Evolutionary conservation across 345 rosid genomes (phyloP), one percentile per base, ranked within the genome.

Genomic region (Pseudoturritis turrita): DNA sequence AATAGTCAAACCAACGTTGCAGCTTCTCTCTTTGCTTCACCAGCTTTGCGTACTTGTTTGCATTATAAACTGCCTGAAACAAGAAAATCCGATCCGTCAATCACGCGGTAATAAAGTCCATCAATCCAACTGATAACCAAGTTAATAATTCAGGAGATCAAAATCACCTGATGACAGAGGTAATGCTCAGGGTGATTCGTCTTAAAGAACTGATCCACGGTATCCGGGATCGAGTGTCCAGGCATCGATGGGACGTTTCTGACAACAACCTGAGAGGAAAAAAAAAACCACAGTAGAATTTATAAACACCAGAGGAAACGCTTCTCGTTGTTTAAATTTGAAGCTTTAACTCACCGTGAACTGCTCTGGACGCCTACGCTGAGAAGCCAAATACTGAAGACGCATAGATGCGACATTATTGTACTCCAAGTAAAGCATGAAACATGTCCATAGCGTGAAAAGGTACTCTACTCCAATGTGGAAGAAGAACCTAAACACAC

Each of bases 371-470:
- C 82, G 83, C 79, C 96, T 81, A 28, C 79, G 75, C 54, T 95
- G 89, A 8, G 97, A 81, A 78, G 88, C 97, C 88, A 91, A 73
- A 80, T 89, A 91, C 45, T 50, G 82, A 69, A 91, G 77, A 84
- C 99, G 89, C 97, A 95, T 88, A 14, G 73, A 76, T 25, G 96
- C 90, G 13, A 95, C 82, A 60, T 70, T 77, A 62, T 80, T 87
- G 71, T 91, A 95, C 68, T 95, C 98, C 82, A 84, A 86, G 84
- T 91, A 95, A 25, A 95, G 99, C 92, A 95, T 61, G 85, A 70
- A 82, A 83, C 99, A 95, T 28, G 81, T 87, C 96, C 96, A 95
- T n/a, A 84, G 3, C 10, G 96, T 91, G 85, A 95, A 89, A 71
- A 87, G 62, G 73, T 87, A 95, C 73, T 89, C 84, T 79, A 95